Base-by-base conservation (phyloP, 345 rosid species). In the Garcia nutans region DNA sequence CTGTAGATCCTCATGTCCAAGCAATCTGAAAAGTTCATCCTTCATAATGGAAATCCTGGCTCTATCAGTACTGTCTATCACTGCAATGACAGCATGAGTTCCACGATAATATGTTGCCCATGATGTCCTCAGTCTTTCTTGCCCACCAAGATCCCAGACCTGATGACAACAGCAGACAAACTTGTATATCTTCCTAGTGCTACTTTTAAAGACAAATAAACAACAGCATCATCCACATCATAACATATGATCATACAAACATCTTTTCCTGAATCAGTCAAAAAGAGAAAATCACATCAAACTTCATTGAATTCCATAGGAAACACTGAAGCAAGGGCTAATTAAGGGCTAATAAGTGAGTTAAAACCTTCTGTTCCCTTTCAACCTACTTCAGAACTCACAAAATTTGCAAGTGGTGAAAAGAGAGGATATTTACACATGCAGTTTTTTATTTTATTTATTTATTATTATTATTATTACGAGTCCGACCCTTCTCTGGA, bases 61-160 rank as follows among this genome's bases (percentile, higher is more conserved):
- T 81, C 93, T 87, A 84, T 94, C 97, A n/a, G 98, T 94, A 83
- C 97, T 94, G 83, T 92, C 97, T 68, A 96, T 90, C 64, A 96
- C 97, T 42, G 74, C 97, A 57, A 93, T 89, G 28, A 92, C 88
- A 26, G 97, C 95, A 82, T 96, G 93, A 22, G 98, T 93, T 81
- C 98, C 98, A 8, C 96, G 89, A 62, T 92, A 96, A 74, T 93
- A 93, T 52, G 98, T 96, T 44, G 93, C 95, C 99, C 99, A 96
- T 1, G 99, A 96, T 61, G 95, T 88, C 75, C 99, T 84, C 23
- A 96, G 87, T 73, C 98, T 85, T 19, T 93, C 98, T 88, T 96
- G 99, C 57, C 99, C 99, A 1, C 99, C 98, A 49, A 96, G 92
- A 81, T 96, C 98, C 98, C 97, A 96, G 3, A 89, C 98, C 97